Evolutionary conservation across 129 eudicot genomes (phyloP).

Genomic region (Flaveria sonorensis): DNA sequence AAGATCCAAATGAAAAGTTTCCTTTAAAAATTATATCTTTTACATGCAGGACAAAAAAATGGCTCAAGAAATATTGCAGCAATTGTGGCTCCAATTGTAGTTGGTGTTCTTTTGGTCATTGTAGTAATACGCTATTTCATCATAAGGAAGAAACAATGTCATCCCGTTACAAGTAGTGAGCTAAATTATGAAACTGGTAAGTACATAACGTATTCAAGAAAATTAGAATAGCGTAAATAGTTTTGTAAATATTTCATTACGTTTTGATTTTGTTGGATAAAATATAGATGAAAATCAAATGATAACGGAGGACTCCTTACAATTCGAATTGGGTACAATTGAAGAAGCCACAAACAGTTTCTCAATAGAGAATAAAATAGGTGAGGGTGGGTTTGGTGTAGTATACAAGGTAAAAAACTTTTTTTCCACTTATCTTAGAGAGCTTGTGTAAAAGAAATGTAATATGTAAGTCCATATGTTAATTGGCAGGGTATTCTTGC

Average conservation of each 20-base stretch:
- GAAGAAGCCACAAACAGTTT: conserved; percentile 41
- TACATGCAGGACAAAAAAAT: conserved; percentile 22
- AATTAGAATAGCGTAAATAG: too few species aligned
- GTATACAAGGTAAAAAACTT: conserved; percentile 18
- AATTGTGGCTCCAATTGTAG: conserved; percentile 1
- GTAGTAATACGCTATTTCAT: background rate
- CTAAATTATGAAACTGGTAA: conserved; percentile 26
- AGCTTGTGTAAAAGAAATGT: too few species aligned
- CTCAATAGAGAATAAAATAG: conserved; percentile 36
- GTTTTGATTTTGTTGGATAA: background rate
- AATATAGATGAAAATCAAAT: conserved; percentile 27
- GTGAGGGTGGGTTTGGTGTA: conserved; percentile 51
- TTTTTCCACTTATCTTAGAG: too few species aligned
- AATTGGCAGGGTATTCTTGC: conserved; percentile 17
- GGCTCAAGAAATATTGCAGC: background rate
- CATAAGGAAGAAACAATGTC: background rate
- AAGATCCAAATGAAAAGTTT: background rate
- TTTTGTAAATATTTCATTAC: background rate
- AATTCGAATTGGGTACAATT: conserved; percentile 27
- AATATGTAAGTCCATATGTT: too few species aligned
- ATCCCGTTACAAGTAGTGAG: background rate
- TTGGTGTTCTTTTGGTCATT: background rate
- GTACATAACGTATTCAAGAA: background rate
- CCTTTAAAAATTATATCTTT: background rate
- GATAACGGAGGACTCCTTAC: conserved; percentile 29